phyloP scores from a whole-genome alignment of 257 asterid species.

The Solanum pinnatisectum region DNA sequence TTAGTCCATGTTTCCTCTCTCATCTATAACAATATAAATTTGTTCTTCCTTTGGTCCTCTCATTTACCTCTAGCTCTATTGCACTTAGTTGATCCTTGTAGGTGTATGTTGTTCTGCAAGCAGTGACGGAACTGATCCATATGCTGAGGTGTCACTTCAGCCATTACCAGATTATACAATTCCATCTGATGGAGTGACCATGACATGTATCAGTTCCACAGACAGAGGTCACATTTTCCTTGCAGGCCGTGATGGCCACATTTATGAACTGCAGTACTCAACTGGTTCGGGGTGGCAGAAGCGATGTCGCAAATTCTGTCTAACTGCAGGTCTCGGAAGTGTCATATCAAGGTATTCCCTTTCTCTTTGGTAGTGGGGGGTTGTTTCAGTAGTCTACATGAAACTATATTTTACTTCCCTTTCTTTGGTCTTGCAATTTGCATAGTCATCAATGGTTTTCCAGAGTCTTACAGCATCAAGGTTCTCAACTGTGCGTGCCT shows the following conservation, averaged over 20 bases:
- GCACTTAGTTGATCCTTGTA: slow-evolving; percentile 72
- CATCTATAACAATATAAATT: neutral
- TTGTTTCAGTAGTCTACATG: neutral
- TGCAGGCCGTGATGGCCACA: slow-evolving; percentile 96
- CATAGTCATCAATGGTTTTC: neutral
- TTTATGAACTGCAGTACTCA: slow-evolving; percentile 82
- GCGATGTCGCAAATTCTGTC: slow-evolving; percentile 81
- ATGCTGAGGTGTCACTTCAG: slow-evolving; percentile 80
- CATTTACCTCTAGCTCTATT: slow-evolving; percentile 8
- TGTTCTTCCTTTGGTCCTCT: neutral
- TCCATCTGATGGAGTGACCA: slow-evolving; percentile 95
- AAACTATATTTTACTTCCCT: neutral
- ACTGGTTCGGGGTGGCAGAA: slow-evolving; percentile 95
- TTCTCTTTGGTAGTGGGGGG: neutral
- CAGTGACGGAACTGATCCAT: slow-evolving; percentile 80
- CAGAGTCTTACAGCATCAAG: neutral
- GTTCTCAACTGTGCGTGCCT: neutral
- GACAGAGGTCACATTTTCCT: slow-evolving; percentile 74
- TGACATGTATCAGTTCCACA: slow-evolving; percentile 93
- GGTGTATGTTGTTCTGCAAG: slow-evolving; percentile 96
- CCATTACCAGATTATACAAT: slow-evolving; percentile 82
- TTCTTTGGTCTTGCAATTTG: neutral
- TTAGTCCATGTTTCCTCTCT: neutral
- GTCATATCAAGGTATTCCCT: slow-evolving; percentile 71
- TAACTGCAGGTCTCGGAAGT: slow-evolving; percentile 84